Conservation (phyloP, 768 basidiomycete genomes). For the Gymnopilus dilepis region DNA sequence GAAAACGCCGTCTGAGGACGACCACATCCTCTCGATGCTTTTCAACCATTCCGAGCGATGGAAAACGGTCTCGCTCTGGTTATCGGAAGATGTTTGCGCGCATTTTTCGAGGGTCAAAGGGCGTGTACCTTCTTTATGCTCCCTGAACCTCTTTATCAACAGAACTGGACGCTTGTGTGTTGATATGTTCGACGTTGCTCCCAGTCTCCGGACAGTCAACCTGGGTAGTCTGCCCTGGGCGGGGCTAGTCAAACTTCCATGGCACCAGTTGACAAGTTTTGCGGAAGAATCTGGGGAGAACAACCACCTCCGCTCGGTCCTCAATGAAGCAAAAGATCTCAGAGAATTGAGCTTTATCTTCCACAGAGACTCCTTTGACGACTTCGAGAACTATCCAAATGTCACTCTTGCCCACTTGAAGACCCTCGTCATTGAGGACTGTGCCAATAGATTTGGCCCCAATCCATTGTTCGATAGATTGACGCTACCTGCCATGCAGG, state of each 20-base stretch:
- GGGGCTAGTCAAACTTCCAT: conserved; percentile 19
- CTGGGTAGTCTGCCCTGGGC: conserved; percentile 11
- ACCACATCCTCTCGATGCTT: conserved; percentile 16
- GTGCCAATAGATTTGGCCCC: too few relatives aligned
- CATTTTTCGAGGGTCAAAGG: conserved; percentile 22
- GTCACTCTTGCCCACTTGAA: neutral
- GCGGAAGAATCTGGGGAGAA: conserved; percentile 14
- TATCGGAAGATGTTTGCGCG: conserved; percentile 18
- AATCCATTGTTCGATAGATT: neutral
- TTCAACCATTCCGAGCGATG: conserved; percentile 24
- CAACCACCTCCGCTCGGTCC: conserved; percentile 7
- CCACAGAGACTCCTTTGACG: neutral
- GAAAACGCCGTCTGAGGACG: neutral
- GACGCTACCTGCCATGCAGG: conserved; percentile 5
- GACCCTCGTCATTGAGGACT: neutral
- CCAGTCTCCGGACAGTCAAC: conserved; percentile 17
- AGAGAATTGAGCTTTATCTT: conserved; percentile 18
- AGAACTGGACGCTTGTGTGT: conserved; percentile 8
- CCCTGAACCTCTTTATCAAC: conserved; percentile 17
- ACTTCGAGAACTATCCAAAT: conserved; percentile 4
- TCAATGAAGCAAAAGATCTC: conserved; percentile 10
- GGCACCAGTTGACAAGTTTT: conserved; percentile 21
- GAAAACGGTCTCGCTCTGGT: conserved; percentile 16
- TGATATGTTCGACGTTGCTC: conserved; percentile 22
- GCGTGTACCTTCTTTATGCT: conserved; percentile 15